Evolutionary conservation across 306 rosid genomes (phyloP).

Genomic region (Cucumis sativus): Cucumber_9930_V3 NC_026656.2:10005001-10005500

Average conservation of each 20-base stretch:
- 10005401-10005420: constrained; percentile 52
- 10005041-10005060: constrained; percentile 38
- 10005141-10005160: background rate
- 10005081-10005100: background rate
- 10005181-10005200: constrained; percentile 60
- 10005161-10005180: constrained; percentile 31
- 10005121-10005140: background rate
- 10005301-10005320: constrained; percentile 54
- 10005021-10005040: constrained; percentile 28
- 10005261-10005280: constrained; percentile 49
- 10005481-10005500: no score
- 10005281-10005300: constrained; percentile 48
- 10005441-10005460: constrained; percentile 58
- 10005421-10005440: constrained; percentile 71
- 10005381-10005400: constrained; percentile 64
- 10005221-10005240: constrained; percentile 63
- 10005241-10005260: constrained; percentile 62
- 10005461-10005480: constrained; percentile 6
- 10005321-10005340: constrained; percentile 60
- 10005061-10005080: background rate
- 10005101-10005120: background rate
- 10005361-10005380: constrained; percentile 64
- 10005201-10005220: constrained; percentile 66
- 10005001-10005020: background rate
- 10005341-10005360: constrained; percentile 58